Base-by-base conservation (phyloP, 2,329 filamentous ascomycete genomes). In the Calonectria crousiana region DNA sequence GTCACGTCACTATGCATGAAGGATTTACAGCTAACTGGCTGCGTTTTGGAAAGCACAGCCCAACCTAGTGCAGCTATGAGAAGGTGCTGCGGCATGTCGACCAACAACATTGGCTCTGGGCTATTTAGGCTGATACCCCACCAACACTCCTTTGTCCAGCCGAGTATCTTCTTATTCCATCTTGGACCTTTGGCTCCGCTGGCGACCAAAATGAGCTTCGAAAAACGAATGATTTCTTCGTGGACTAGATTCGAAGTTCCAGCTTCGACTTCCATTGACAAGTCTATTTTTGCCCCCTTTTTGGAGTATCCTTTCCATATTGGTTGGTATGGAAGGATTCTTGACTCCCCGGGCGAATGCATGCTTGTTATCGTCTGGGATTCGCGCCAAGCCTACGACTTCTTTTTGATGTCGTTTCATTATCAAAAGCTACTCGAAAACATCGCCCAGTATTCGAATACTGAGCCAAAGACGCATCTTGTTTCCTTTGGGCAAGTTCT, bases 161-260 rank as follows among this genome's bases (percentile, higher is more conserved):
- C n/a, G 1, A 47, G 9, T 10, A 5, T 23, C 16, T 14, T 23
- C 1, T 13, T 47, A 5, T 23, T 13, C 20, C 6, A 0, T 0
- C 6, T 16, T 4, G 1, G 6, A n/a, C 2, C 20, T 47, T 47
- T 9, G 10, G 3, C 20, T 11, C 18, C n/a, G 20, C 10, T 47
- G 20, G 6, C 20, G 20, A 47, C 16, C 20, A n/a, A n/a, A n/a
- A 23, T 47, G 44, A 18, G 18, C 41, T 20, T 23, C 2, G 20
- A 47, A n/a, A 47, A 47, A 13, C n/a, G 2, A 20, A 47, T 10
- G 1, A 47, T 47, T 8, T 47, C 44, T 6, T 9, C 44, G 0
- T 47, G 44, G 44, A 47, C 11, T 2, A 23, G 20, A 23, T 47
- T 47, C 4, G 20, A 23, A 23, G n/a, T 47, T 13, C 44, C 44